Evolutionary conservation across 805 yeast species (phyloP), one percentile per base, ranked within the genome.

Genomic region (Barnettozyma salicaria): DNA sequence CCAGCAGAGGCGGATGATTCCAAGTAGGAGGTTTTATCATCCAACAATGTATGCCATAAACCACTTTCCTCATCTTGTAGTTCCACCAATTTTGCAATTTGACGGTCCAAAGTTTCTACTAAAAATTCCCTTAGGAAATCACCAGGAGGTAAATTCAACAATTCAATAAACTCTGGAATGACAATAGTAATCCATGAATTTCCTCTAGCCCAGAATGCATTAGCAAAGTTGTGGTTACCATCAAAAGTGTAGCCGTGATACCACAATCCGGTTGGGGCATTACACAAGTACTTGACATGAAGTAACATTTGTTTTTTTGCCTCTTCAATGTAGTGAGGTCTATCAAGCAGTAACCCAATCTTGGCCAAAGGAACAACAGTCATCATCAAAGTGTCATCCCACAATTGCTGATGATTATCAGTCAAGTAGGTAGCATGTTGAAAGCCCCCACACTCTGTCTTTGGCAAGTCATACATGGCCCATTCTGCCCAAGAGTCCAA

Each of bases 341-440:
- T 40, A 6, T 36, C 25, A 3, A 40, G n/a, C 17, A 40, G 30
- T n/a, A 40, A 26, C 19, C 43, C 43, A 19, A 40, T 36, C 23
- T 40, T 40, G 13, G 43, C 43, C 20, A 40, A 23, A 25, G 43
- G 43, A 36, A 40, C 37, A 18, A 40, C 43, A 14, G 43, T 40
- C 43, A 40, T 40, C 43, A 40, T 40, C 16, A 40, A 27, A 21
- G 43, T 40, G 23, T 40, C 43, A 32, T 40, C 43, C 43, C 43
- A 40, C 16, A 40, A 12, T 19, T 40, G 43, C 27, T 40, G 30
- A 19, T 40, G 22, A 13, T 40, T 40, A 30, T 40, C 43, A 30
- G 43, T 40, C 17, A 40, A 18, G 27, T 40, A 40, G 16, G 43
- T 40, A 7, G 34, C 37, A 36, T 40, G 43, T 27, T 40, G 43